Conservation (phyloP, 1,284 basidiomycete genomes). For the Coriolopsis trogii region DNA sequence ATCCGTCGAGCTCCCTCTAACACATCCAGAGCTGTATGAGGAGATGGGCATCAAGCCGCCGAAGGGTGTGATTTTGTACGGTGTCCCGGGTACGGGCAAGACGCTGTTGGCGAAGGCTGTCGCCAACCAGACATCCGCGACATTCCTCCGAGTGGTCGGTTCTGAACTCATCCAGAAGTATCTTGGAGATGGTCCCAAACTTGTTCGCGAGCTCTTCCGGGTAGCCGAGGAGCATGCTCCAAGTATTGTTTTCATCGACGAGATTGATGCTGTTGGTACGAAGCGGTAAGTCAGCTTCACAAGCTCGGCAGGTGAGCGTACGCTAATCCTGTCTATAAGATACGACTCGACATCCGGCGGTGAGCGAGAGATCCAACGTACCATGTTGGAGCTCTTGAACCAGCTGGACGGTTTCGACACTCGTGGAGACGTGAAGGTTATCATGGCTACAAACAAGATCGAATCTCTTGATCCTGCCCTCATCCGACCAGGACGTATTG, state of each 20-base stretch:
- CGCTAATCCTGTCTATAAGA: too few relatives aligned
- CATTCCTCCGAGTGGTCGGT: slow-evolving; percentile 97
- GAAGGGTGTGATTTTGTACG: slow-evolving; percentile 99
- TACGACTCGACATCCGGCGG: slow-evolving; percentile 98
- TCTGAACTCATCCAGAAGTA: slow-evolving; percentile 99
- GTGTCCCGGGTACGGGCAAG: slow-evolving; percentile 98
- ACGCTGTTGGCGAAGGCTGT: slow-evolving; percentile 98
- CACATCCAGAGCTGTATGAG: slow-evolving; percentile 98
- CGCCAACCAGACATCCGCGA: slow-evolving; percentile 98
- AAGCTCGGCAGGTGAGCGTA: too few relatives aligned
- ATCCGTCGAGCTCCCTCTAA: slow-evolving; percentile 97
- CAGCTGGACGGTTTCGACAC: slow-evolving; percentile 99
- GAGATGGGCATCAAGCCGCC: slow-evolving; percentile 99
- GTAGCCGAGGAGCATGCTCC: slow-evolving; percentile 98
- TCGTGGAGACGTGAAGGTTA: slow-evolving; percentile 98
- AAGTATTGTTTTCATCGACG: slow-evolving; percentile 99
- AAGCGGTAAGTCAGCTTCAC: slow-evolving; percentile 75
- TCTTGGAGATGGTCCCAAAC: slow-evolving; percentile 98
- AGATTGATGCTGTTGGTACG: slow-evolving; percentile 98
- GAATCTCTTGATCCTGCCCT: slow-evolving; percentile 96
- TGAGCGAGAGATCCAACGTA: slow-evolving; percentile 98
- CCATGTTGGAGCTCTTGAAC: slow-evolving; percentile 98
- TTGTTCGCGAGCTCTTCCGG: slow-evolving; percentile 96
- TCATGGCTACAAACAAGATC: slow-evolving; percentile 93
- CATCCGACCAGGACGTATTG: slow-evolving; percentile 97